phyloP scores from a whole-genome alignment of 1,139 yeast species.

The Saccharomyces hybrid region DNA sequence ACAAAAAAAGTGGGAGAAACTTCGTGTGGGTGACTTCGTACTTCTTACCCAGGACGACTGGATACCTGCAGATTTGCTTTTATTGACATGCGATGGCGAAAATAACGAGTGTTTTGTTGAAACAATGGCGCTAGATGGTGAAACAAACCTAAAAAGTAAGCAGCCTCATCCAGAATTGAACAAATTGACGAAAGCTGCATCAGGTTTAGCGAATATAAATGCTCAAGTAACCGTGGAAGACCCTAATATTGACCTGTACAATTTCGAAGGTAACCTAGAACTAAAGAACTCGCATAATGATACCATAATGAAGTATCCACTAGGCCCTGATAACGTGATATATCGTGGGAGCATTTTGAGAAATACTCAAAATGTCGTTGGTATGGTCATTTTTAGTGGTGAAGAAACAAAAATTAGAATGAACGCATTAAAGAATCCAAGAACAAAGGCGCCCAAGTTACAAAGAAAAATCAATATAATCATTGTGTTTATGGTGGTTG shows the following conservation, averaged over 20 bases:
- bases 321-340: constrained; percentile 72
- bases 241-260: constrained; percentile 85
- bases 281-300: constrained; percentile 23
- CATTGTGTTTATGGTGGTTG: constrained; percentile 78
- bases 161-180: constrained; percentile 59
- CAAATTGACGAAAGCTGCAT: constrained; percentile 42
- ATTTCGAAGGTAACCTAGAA: constrained; percentile 71
- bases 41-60: constrained; percentile 73
- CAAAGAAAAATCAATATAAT: constrained; percentile 77
- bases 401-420: constrained; percentile 93
- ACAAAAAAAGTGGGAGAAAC: constrained; percentile 54
- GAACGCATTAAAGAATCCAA: constrained; percentile 85
- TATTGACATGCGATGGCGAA: constrained; percentile 59
- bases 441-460: constrained; percentile 88
- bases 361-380: constrained; percentile 67
- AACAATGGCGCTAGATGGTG: constrained; percentile 97
- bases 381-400: constrained; percentile 85
- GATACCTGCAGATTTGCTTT: constrained; percentile 83
- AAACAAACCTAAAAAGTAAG: constrained; percentile 77
- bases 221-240: constrained; percentile 69
- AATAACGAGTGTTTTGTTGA: constrained; percentile 78
- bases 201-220: constrained; percentile 44
- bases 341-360: constrained; percentile 86
- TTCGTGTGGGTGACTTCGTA: constrained; percentile 83
- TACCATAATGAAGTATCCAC: constrained; percentile 40